Evolutionary conservation across 257 asterid genomes (phyloP), one percentile per base, ranked within the genome.

Genomic region (Datura wrightii): DNA sequence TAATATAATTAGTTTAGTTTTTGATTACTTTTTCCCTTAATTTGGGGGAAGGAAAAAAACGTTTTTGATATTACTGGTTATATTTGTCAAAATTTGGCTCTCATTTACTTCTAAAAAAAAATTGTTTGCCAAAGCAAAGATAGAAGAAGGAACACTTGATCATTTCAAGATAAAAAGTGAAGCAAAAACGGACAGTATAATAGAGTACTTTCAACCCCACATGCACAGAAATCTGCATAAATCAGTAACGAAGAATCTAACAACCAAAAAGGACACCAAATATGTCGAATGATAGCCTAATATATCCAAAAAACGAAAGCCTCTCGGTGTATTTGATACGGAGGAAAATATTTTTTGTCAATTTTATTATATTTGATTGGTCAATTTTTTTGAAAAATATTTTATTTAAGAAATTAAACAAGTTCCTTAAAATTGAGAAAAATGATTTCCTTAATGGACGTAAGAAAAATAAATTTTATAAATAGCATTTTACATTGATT

Each of bases 261-360:
- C 58, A 72, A 3, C 58, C 39, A 72, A 44, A 67, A 16, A 42
- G 55, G 55, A 42, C 37, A 42, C 3, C 55, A 11, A 65, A 65
- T 65, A 8, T 42, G 79, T 71, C 15, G 79, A 71, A 71, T 71
- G 55, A 18, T 71, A 42, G 79, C 55, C 79, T 42, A 71, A 44
- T 42, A 71, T 18, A 70, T 37, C 15, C 79, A 41, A 16, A 24
- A 41, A 69, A 11, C 53, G 42, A 18, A 41, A 8, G 53, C 31
- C 34, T 37, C 36, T 24, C 54, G 42, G 4, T 39, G 42, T 39
- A 1, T 39, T 39, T 1, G 42, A 4, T 39, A 39, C 42, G 4
- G 42, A 2, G 42, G 1, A 39, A 39, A 24, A 24, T 24, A 24
- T 24, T 24, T 24, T 24, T 24, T 24, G 31, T 0, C 1, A 24